These are phyloP conservation scores for Trichosporon sp. DNA, from an alignment of 1,284 basidiomycete species.

Conservation along the genomic window DNA sequence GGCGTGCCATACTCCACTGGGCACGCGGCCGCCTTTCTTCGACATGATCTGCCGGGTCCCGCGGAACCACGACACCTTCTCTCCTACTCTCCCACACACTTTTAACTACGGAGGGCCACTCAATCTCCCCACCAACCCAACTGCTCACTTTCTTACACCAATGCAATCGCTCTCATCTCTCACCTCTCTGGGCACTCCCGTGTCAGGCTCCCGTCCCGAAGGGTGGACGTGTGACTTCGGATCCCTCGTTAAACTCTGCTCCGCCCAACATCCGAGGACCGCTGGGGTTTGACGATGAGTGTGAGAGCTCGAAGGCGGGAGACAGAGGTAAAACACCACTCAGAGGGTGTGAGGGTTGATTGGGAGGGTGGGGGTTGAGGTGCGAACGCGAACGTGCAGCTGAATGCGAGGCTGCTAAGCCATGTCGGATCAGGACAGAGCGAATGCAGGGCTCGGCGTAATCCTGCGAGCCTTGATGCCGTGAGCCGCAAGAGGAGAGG, in stretches of 20 bases:
- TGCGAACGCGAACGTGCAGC: slow-evolving; percentile 1
- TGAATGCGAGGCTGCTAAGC: slow-evolving; percentile 5
- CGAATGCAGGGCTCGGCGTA: slow-evolving; percentile 3
- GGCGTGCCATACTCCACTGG: too few species aligned
- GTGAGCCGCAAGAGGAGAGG: not conserved
- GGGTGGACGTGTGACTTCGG: too few species aligned
- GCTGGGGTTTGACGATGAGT: not conserved
- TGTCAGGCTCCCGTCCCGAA: not conserved
- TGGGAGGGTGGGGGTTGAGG: not conserved
- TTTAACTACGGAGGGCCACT: not conserved
- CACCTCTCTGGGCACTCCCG: not conserved
- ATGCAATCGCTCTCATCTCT: not conserved
- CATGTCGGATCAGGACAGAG: slow-evolving; percentile 7
- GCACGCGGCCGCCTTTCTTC: not conserved
- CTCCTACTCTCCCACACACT: not conserved
- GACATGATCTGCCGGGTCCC: not conserved
- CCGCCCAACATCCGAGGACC: too few species aligned
- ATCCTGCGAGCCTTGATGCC: not conserved
- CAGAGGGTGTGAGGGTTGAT: not conserved
- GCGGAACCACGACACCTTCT: not conserved
- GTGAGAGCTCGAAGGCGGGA: not conserved
- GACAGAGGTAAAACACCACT: not conserved
- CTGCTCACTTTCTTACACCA: not conserved
- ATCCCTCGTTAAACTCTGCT: too few species aligned
- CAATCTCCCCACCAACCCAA: not conserved